Conservation (phyloP, 139 green algal species). For the Spirogloea muscicola region DNA sequence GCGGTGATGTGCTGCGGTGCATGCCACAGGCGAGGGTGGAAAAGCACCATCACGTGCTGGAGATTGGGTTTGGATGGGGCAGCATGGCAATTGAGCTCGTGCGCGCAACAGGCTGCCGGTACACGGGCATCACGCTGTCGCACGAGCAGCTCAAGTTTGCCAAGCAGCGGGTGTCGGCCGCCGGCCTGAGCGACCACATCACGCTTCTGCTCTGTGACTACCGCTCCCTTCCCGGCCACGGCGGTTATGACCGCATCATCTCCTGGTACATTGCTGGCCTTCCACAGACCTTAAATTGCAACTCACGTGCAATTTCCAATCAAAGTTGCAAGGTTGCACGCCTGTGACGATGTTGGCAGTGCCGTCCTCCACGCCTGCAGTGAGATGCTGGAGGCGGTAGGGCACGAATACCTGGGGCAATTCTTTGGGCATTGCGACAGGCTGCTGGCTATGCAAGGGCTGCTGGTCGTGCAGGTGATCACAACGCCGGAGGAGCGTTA, state of each 20-base stretch:
- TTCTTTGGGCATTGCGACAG: constrained; percentile 44
- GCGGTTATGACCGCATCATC: constrained; percentile 76
- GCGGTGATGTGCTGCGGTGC: no score
- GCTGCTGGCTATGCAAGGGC: constrained; percentile 28
- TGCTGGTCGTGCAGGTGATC: constrained; percentile 69
- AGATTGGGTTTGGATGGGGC: constrained; percentile 98
- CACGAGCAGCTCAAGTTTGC: constrained; percentile 90
- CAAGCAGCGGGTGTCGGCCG: constrained; percentile 63
- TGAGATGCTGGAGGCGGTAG: constrained; percentile 98
- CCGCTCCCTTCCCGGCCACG: constrained; percentile 56
- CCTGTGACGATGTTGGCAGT: no score
- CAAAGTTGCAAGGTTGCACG: no score
- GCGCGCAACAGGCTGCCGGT: constrained; percentile 21
- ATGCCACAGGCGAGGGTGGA: constrained; percentile 31
- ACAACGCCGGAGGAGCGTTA: constrained; percentile 76
- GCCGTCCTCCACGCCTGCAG: constrained; percentile 25
- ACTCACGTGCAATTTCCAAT: no score
- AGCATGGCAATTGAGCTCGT: constrained; percentile 79
- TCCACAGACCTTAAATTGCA: no score
- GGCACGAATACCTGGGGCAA: constrained; percentile 79
- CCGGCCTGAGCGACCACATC: constrained; percentile 72
- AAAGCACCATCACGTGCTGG: constrained; percentile 74
- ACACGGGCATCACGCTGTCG: constrained; percentile 73
- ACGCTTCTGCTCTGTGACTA: constrained; percentile 91
- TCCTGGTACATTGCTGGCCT: constrained; percentile 57